A percentile compares a stretch with the other conserved stretches of the same genome.
phyloP scores from a whole-genome alignment of 768 basidiomycete species.

The Austroboletus eburneus region DNA sequence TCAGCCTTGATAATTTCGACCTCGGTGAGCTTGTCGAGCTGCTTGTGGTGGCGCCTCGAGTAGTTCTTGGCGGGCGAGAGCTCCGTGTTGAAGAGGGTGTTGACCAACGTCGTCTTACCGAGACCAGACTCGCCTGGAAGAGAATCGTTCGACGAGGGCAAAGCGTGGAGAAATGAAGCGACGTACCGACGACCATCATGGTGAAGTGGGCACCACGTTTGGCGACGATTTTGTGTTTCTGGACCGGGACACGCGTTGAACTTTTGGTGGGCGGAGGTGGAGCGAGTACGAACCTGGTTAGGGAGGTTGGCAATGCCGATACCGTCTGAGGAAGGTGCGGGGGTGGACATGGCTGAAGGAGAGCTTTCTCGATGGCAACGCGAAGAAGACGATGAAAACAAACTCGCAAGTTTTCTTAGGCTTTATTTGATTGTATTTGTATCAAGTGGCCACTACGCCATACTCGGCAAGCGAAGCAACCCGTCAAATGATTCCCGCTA shows the following conservation, averaged over 20 bases:
- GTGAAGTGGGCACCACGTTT: conserved; percentile 98
- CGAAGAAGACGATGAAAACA: conserved; percentile 15
- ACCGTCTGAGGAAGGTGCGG: conserved; percentile 52
- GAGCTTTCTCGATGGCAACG: conserved; percentile 18
- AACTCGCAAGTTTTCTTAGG: conserved; percentile 22
- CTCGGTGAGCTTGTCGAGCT: conserved; percentile 97
- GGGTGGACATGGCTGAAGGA: conserved; percentile 24
- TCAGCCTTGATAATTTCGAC: conserved; percentile 99
- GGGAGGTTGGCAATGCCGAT: conserved; percentile 97
- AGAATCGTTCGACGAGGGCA: not conserved
- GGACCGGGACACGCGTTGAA: conserved; percentile 2
- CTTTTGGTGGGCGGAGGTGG: not conserved
- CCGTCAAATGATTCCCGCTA: too few species aligned
- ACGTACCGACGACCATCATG: conserved; percentile 93
- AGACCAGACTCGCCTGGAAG: conserved; percentile 87
- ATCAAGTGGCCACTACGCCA: conserved; percentile 14
- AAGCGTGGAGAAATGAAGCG: not conserved
- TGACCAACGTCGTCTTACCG: conserved; percentile 97
- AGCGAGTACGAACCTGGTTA: conserved; percentile 71
- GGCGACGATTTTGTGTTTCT: conserved; percentile 99
- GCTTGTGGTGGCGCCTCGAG: conserved; percentile 83
- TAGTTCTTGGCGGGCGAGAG: conserved; percentile 91
- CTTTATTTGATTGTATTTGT: conserved; percentile 25
- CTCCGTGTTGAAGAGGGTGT: conserved; percentile 98
- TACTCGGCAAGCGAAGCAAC: not conserved